Conservation (phyloP, 2,329 filamentous ascomycete species). For the Verticillium nubilum region DNA sequence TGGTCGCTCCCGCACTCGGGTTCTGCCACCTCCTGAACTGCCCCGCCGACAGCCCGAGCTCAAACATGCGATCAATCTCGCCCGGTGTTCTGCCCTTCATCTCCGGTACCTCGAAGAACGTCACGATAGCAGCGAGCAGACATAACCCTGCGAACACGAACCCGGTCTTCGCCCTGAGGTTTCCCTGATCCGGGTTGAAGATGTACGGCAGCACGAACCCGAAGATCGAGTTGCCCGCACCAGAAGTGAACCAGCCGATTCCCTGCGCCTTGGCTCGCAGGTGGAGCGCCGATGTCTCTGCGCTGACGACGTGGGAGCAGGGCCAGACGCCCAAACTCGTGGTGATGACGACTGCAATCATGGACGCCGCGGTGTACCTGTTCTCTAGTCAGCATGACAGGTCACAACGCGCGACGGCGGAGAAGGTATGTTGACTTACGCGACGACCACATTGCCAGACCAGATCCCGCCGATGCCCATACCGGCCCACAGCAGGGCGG, state of each 20-base stretch:
- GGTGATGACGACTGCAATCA: conserved; percentile 38
- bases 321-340: conserved; percentile 38
- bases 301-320: conserved; percentile 32
- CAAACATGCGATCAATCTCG: conserved; percentile 41
- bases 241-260: conserved; percentile 34
- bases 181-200: conserved; percentile 33
- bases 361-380: conserved; percentile 22
- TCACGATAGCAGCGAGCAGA: conserved; percentile 25
- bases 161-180: conserved; percentile 34
- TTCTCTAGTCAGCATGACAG: not conserved
- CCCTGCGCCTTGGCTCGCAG: conserved; percentile 37
- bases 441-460: conserved; percentile 27
- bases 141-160: conserved; percentile 33
- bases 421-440: conserved; percentile 21
- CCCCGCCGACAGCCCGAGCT: conserved; percentile 18
- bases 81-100: conserved; percentile 41
- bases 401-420: not conserved
- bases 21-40: conserved; percentile 16
- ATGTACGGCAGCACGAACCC: conserved; percentile 44
- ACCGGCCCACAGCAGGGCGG: conserved; percentile 32
- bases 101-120: conserved; percentile 45
- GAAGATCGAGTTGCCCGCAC: conserved; percentile 33
- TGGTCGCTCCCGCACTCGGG: not conserved
- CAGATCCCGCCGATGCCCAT: conserved; percentile 44
- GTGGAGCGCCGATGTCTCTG: conserved; percentile 36